Conservation (phyloP, 2,329 filamentous ascomycete genomes). For the Apiospora malaysiana region DNA sequence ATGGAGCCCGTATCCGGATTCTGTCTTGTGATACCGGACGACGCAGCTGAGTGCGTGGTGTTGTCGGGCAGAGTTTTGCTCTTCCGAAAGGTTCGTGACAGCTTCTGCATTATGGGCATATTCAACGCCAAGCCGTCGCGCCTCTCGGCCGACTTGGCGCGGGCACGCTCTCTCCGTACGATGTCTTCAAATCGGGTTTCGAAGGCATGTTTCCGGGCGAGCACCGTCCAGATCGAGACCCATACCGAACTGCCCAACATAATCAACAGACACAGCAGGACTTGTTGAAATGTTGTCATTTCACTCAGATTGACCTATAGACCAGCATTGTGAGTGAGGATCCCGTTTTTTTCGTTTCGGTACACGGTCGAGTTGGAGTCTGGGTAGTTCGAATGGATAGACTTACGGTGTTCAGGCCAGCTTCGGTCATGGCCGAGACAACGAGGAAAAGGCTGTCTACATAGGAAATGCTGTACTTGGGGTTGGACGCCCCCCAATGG, state of each 20-base stretch:
- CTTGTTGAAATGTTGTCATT: conserved; percentile 72
- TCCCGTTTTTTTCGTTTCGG: not conserved
- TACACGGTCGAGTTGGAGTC: not conserved
- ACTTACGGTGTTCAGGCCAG: conserved; percentile 65
- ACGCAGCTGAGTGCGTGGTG: not conserved
- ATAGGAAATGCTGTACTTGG: conserved; percentile 59
- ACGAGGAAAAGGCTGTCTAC: conserved; percentile 71
- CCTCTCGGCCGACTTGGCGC: conserved; percentile 29
- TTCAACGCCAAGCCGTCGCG: conserved; percentile 15
- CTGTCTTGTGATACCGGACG: not conserved
- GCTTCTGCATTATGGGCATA: conserved; percentile 22
- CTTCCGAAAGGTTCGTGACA: conserved; percentile 17
- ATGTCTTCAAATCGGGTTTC: conserved; percentile 64
- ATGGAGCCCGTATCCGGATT: conserved; percentile 6
- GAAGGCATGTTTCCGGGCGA: conserved; percentile 66
- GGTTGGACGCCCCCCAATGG: conserved; percentile 64
- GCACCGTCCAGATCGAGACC: conserved; percentile 68
- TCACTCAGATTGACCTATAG: conserved; percentile 60
- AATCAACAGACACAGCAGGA: conserved; percentile 68
- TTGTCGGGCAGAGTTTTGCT: not conserved
- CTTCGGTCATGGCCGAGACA: conserved; percentile 69
- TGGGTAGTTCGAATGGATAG: not conserved
- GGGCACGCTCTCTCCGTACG: conserved; percentile 47
- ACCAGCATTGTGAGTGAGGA: not conserved
- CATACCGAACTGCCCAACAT: conserved; percentile 71